A percentile compares a stretch with the other conserved stretches of the same genome.
phyloP scores from a whole-genome alignment of 2,329 filamentous ascomycete genomes.

The Botrytis squamosa region DNA sequence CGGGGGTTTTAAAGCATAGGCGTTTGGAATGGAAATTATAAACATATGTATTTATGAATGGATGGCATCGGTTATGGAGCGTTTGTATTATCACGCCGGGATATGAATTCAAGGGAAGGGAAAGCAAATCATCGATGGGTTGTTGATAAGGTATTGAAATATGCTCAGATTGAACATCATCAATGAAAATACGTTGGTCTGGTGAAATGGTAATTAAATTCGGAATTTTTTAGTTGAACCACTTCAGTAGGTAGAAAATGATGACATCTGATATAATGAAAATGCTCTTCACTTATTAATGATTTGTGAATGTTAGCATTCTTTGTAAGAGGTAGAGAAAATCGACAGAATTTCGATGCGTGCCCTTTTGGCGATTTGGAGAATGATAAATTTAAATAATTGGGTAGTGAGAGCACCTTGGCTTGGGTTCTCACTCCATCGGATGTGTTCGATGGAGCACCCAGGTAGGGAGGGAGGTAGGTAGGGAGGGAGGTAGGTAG shows the following conservation, averaged over 20 bases:
- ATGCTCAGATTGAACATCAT: background rate
- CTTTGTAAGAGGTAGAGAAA: background rate
- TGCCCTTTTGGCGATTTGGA: background rate
- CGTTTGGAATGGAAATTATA: background rate
- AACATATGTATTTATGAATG: conserved; percentile 2
- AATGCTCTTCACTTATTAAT: background rate
- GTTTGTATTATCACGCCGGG: background rate
- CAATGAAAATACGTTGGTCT: background rate
- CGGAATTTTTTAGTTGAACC: background rate
- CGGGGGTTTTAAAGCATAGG: background rate
- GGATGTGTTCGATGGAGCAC: background rate
- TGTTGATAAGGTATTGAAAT: background rate
- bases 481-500: background rate
- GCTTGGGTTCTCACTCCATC: background rate
- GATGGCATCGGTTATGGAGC: background rate
- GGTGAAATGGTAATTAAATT: background rate
- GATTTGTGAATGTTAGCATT: background rate
- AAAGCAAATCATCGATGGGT: background rate
- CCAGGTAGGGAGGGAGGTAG: background rate
- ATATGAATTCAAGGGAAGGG: background rate
- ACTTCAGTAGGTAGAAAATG: background rate
- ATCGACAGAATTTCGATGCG: background rate
- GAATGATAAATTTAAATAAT: background rate
- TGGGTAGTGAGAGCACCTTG: background rate
- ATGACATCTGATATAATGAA: background rate